Conservation (phyloP, 1,139 yeast genomes). For the Meyerozyma sp. region DNA sequence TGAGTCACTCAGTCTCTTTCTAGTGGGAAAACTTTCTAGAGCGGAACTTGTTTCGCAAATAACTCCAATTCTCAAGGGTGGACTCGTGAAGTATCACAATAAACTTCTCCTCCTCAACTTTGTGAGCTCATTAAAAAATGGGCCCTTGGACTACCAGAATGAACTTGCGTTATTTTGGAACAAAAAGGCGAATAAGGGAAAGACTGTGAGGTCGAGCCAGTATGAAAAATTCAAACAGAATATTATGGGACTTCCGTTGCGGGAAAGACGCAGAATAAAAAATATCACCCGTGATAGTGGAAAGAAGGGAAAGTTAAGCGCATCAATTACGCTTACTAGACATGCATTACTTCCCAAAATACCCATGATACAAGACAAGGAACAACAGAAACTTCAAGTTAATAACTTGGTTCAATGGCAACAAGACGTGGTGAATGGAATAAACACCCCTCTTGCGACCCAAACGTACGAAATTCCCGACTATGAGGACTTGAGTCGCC, state of each 20-base stretch:
- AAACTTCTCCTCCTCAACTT: constrained; percentile 73
- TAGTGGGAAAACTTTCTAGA: constrained; percentile 76
- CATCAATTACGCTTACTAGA: constrained; percentile 76
- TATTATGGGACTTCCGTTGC: constrained; percentile 78
- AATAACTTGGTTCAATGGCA: constrained; percentile 78
- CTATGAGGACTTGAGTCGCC: constrained; percentile 56
- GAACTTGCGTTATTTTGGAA: constrained; percentile 59
- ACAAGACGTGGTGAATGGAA: constrained; percentile 88
- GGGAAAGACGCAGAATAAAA: constrained; percentile 82
- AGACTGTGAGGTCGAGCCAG: constrained; percentile 52
- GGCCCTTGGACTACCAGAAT: constrained; percentile 36
- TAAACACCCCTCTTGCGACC: constrained; percentile 75
- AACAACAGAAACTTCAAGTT: constrained; percentile 43
- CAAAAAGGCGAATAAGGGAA: constrained; percentile 37
- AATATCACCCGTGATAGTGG: constrained; percentile 79
- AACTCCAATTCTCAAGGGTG: constrained; percentile 49
- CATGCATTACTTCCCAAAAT: constrained; percentile 83
- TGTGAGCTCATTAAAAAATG: constrained; percentile 79
- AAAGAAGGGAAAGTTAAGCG: constrained; percentile 67
- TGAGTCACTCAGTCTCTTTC: constrained; percentile 66
- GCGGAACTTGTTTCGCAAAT: constrained; percentile 60
- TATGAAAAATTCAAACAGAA: constrained; percentile 80
- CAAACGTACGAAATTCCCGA: constrained; percentile 85
- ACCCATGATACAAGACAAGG: constrained; percentile 68
- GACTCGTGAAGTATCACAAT: constrained; percentile 59